Evolutionary conservation across 768 basidiomycete genomes (phyloP), one percentile per base, ranked within the genome.

Genomic region (Tylopilus balloui): DNA sequence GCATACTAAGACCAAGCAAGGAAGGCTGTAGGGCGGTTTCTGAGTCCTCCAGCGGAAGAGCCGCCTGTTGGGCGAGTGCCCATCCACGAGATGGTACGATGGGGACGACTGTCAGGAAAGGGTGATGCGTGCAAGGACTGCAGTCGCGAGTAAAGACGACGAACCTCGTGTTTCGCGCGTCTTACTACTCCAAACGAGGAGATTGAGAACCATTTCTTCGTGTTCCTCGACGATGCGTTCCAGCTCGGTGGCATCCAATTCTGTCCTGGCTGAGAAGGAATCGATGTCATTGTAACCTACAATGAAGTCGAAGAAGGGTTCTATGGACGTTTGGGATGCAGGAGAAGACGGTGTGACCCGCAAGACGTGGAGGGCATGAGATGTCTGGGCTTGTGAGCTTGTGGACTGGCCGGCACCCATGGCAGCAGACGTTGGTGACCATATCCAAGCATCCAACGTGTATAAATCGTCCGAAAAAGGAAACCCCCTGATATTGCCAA

Each of bases 231-330:
- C 89, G 39, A 92, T 88, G 52, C 71, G 79, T 63, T 90, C 89
- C 3, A 93, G 73, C 49, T 83, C 81, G 7, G 79, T 68, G 11
- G 78, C 85, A 56, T 90, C 86, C 42, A 91, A 77, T 40, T 68
- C 73, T 53, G 75, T 77, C 46, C 74, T 73, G 4, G 62, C 60
- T 20, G 74, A 69, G 25, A 67, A 66, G 19, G 76, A 73, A 53
- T 81, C 80, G 8, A 88, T 88, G 63, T 92, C 84, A 36, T 67
- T 68, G 49, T 92, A 87, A 10, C 95, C 96, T 35, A 96, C 84
- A 19, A 99, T 79, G 65, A 96, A 98, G 73, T 98, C 96, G 60
- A 99, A 99, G 71, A 92, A 94, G 3, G 95, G 89, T 63, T 87
- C 83, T 32, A 85, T 74, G 78, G 78, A 62, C 88, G 91, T 90